Evolutionary conservation across 768 basidiomycete species (phyloP), one percentile per base, ranked within the genome.

Genomic region (Phlebiopsis gigantea): DNA sequence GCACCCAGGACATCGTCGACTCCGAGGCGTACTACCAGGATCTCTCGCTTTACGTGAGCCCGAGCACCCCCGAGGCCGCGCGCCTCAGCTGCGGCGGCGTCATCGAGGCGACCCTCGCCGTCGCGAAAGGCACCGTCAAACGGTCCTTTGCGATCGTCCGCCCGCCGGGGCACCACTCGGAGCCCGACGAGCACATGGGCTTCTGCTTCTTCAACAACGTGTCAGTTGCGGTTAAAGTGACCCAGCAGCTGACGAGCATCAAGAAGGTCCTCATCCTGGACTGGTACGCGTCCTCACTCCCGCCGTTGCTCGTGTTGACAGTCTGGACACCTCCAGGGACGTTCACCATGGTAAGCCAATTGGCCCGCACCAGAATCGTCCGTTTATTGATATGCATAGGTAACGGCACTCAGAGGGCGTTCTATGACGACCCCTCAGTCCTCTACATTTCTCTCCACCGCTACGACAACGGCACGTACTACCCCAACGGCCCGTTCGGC

Each of bases 151-250:
- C 97, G 1, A 92, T 98, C 59, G 95, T 98, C 31, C 83, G 97
- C 53, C 97, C 97, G 12, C 97, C 97, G 0, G 97, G 97, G 0
- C 97, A 99, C 68, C 97, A 99, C 66, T 95, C 97, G 5, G 97
- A 99, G 68, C 97, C 97, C 4, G 92, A 97, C 61, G 89, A 95
- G 67, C 90, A 93, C 61, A 98, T 98, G 95, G 97, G 97, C 1
- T 99, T 99, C 70, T 98, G 97, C 72, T 97, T 99, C 76, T 97
- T 94, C 75, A 99, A 99, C 71, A 99, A 99, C 67, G 94, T 96
- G 30, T 88, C 97, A 0, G 90, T 99, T 15, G 95, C 95, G 1
- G 82, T 92, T 19, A 83, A 84, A 65, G 89, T 93, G 24, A 84
- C 90, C 19, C 87, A 91, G 67, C 74, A 87, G 60, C 63, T 77